These are phyloP conservation scores for Pyrus betulifolia DNA, from an alignment of 306 rosid genomes.

Conservation along the genomic window DNA sequence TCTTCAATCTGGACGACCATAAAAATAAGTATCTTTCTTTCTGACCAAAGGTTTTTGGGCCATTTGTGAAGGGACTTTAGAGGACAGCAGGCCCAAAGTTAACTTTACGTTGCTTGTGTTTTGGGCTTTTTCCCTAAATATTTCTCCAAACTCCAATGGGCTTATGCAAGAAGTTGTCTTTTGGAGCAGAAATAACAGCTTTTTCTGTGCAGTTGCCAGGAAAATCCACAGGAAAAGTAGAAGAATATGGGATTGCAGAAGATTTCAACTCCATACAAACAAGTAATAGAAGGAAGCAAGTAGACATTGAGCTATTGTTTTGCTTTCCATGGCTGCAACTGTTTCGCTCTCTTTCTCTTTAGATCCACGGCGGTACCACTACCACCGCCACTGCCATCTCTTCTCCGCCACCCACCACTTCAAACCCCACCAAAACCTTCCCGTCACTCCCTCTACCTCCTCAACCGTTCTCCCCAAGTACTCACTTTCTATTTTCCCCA, in stretches of 20 bases:
- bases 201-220: background rate
- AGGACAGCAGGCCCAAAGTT: too few species aligned
- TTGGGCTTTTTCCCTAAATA: too few species aligned
- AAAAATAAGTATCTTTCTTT: too few species aligned
- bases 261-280: background rate
- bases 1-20: too few species aligned
- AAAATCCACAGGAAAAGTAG: background rate
- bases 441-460: constrained; percentile 8
- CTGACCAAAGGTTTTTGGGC: too few species aligned
- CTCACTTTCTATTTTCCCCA: constrained; percentile 21
- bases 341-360: constrained; percentile 40
- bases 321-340: constrained; percentile 46
- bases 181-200: too few species aligned
- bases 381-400: constrained; percentile 7
- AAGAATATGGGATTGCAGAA: background rate
- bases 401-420: constrained; percentile 1
- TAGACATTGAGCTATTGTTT: background rate
- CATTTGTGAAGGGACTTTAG: too few species aligned
- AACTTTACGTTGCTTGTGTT: too few species aligned
- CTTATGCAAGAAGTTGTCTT: too few species aligned
- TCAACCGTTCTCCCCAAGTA: constrained; percentile 10
- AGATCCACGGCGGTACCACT: constrained; percentile 33
- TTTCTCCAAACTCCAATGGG: too few species aligned
- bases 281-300: background rate
- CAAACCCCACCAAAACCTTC: constrained; percentile 23